phyloP scores from a whole-genome alignment of 768 basidiomycete species.

The Macrolepiota dolichaula region DNA sequence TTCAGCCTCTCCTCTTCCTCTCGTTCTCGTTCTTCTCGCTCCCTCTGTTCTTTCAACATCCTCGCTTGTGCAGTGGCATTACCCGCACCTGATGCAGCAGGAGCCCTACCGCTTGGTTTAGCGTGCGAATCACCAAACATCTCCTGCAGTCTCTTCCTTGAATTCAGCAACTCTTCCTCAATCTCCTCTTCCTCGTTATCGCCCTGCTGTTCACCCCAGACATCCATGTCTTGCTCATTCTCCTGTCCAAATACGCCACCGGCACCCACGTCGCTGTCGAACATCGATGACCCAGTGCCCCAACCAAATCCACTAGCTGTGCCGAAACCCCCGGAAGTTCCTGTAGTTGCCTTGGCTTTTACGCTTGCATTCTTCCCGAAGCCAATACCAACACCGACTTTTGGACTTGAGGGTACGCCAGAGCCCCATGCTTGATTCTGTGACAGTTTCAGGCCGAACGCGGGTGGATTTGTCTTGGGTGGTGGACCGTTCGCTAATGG shows the following conservation, averaged over 20 bases:
- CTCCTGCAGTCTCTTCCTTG: conserved; percentile 2
- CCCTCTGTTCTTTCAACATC: background rate
- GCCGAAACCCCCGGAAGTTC: background rate
- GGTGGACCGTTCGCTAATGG: conserved; percentile 1
- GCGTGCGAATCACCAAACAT: background rate
- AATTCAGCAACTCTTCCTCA: background rate
- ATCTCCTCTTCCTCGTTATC: background rate
- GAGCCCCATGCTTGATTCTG: background rate
- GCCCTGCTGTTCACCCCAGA: background rate
- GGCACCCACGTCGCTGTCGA: background rate
- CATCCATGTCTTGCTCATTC: background rate
- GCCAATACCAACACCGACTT: background rate
- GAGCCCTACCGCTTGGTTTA: background rate
- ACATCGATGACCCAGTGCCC: background rate
- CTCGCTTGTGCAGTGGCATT: background rate
- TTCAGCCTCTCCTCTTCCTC: background rate
- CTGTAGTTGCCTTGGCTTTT: conserved; percentile 6
- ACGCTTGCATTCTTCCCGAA: background rate
- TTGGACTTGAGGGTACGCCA: background rate
- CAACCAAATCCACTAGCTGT: conserved; percentile 5
- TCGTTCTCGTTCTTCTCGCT: conserved; percentile 5
- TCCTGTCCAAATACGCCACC: background rate
- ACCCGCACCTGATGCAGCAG: background rate
- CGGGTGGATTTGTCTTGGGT: background rate
- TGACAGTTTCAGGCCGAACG: background rate